A percentile compares a stretch with the other conserved stretches of the same genome.
phyloP scores from a whole-genome alignment of 2,329 filamentous ascomycete species.

The Xylariaceae sp. region DNA sequence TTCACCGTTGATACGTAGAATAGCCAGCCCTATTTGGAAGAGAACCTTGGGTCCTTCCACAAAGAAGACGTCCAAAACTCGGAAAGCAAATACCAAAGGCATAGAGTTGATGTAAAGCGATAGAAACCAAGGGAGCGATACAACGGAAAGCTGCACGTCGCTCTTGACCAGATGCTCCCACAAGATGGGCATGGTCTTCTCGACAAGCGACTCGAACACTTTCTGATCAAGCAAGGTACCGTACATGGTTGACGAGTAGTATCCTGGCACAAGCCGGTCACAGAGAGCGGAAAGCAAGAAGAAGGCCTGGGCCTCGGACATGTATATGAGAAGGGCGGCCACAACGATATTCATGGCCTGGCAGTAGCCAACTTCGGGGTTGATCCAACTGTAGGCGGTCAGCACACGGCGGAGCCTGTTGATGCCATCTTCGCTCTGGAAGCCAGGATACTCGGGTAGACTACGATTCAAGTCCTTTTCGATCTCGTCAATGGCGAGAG shows the following conservation, averaged over 20 bases:
- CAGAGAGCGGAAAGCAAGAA: constrained; percentile 89
- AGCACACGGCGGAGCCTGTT: constrained; percentile 83
- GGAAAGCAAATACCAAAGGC: constrained; percentile 95
- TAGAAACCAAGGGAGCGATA: constrained; percentile 96
- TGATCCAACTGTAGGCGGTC: constrained; percentile 96
- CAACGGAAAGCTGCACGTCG: constrained; percentile 94
- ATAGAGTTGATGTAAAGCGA: constrained; percentile 99
- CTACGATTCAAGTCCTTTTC: constrained; percentile 97
- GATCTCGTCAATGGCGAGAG: constrained; percentile 96
- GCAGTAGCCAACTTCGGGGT: constrained; percentile 94
- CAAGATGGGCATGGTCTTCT: constrained; percentile 96
- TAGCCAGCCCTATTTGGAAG: constrained; percentile 96
- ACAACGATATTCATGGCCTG: constrained; percentile 99
- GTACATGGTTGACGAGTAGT: constrained; percentile 99
- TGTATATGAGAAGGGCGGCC: constrained; percentile 96
- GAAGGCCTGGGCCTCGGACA: constrained; percentile 94
- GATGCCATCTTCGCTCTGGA: constrained; percentile 95
- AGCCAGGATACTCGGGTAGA: constrained; percentile 94
- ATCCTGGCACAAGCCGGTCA: constrained; percentile 88
- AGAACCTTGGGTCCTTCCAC: constrained; percentile 95
- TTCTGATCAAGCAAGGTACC: constrained; percentile 94
- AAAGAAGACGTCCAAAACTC: constrained; percentile 96
- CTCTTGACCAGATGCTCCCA: constrained; percentile 98
- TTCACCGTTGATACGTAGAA: constrained; percentile 93
- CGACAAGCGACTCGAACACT: constrained; percentile 96